These are phyloP conservation scores for Blastosporella zonata DNA, from an alignment of 1,284 basidiomycete species.

Conservation along the genomic window DNA sequence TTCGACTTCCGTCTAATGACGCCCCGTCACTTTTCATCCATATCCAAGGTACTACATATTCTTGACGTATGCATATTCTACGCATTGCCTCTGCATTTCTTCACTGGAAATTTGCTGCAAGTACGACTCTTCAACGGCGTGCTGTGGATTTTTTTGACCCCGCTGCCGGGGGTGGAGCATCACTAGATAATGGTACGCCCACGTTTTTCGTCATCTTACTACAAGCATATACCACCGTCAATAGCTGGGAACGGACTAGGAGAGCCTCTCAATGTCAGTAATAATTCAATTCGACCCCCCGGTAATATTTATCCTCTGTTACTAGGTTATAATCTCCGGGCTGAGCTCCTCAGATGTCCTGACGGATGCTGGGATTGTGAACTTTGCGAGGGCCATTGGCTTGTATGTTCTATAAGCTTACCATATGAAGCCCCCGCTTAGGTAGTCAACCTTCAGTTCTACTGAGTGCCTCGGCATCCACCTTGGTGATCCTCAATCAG, in stretches of 20 bases:
- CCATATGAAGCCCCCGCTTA: neutral
- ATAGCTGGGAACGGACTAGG: slow-evolving; percentile 45
- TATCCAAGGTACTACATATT: neutral
- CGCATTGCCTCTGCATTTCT: neutral
- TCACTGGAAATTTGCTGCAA: neutral
- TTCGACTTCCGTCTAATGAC: too few species aligned
- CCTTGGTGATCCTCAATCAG: slow-evolving; percentile 54
- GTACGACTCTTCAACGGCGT: slow-evolving; percentile 1
- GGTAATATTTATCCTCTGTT: neutral
- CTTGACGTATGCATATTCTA: neutral
- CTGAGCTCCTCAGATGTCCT: slow-evolving; percentile 55
- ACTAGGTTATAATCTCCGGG: slow-evolving; percentile 55
- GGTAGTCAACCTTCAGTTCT: slow-evolving; percentile 38
- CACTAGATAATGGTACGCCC: slow-evolving; percentile 39
- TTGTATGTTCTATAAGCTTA: slow-evolving; percentile 40
- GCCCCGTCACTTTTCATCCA: too few species aligned
- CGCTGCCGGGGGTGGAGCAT: slow-evolving; percentile 44
- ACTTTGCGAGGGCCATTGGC: slow-evolving; percentile 58
- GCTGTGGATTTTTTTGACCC: slow-evolving; percentile 45
- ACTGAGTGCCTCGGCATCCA: slow-evolving; percentile 64
- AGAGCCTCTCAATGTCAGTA: slow-evolving; percentile 58
- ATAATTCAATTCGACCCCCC: neutral
- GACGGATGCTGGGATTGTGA: slow-evolving; percentile 52
- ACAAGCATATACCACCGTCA: too few species aligned
- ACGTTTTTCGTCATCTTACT: too few species aligned